Evolutionary conservation across 176 grass and related monocot species (phyloP).

Genomic region (Bolboschoenus planiculmis): DNA sequence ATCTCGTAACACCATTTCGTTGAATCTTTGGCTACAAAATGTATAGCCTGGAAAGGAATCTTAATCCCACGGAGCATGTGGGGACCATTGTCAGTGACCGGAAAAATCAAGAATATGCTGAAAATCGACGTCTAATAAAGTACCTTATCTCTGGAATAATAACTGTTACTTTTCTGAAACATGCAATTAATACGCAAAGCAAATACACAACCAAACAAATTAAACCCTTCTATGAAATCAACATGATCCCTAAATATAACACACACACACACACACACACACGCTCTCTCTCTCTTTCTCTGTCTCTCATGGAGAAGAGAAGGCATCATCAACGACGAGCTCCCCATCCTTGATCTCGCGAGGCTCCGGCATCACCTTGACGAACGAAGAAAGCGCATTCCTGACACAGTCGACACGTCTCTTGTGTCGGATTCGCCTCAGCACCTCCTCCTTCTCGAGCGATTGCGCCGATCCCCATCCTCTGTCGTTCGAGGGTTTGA

Average conservation of each 20-base stretch:
- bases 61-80: not conserved
- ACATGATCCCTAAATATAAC: not conserved
- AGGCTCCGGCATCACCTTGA: constrained; percentile 18
- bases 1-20: not conserved
- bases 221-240: not conserved
- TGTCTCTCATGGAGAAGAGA: constrained; percentile 53
- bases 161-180: not conserved
- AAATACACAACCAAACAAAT: not conserved
- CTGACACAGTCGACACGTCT: constrained; percentile 43
- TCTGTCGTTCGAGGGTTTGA: constrained; percentile 24
- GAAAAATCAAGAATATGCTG: not conserved
- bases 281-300: not conserved
- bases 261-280: not conserved
- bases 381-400: constrained; percentile 29
- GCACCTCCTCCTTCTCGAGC: constrained; percentile 56
- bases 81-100: not conserved
- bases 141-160: not conserved
- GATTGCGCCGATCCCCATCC: constrained; percentile 4
- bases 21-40: not conserved
- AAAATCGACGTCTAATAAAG: not conserved
- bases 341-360: constrained; percentile 23
- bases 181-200: not conserved
- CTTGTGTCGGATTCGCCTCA: constrained; percentile 70
- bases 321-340: constrained; percentile 53
- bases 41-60: not conserved